phyloP scores from a whole-genome alignment of 768 basidiomycete species.

The Macrocybe gigantea region DNA sequence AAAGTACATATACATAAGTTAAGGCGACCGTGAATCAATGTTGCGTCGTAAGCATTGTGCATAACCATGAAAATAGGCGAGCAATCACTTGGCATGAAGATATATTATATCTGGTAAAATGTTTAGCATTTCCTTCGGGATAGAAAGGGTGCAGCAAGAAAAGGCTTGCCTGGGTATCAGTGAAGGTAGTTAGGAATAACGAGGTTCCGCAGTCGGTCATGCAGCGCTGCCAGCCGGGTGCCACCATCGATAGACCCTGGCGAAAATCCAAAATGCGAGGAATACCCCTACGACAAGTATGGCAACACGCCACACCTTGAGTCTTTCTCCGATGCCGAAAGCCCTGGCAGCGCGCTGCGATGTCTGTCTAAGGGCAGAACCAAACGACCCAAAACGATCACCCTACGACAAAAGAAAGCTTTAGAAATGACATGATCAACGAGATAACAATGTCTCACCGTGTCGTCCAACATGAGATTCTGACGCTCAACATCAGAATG shows the following conservation, averaged over 20 bases:
- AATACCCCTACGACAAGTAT: constrained; percentile 51
- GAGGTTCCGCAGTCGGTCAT: neutral
- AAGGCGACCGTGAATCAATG: no score
- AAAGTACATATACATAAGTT: no score
- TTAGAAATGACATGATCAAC: neutral
- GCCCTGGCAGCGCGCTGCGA: constrained; percentile 67
- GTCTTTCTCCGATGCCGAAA: constrained; percentile 63
- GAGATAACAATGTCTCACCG: constrained; percentile 38
- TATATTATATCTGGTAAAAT: no score
- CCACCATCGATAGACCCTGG: constrained; percentile 50
- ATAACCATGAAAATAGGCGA: no score
- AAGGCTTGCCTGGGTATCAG: neutral
- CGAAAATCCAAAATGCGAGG: constrained; percentile 50
- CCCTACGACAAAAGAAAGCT: constrained; percentile 30
- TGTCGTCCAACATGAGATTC: constrained; percentile 71
- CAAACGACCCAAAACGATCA: constrained; percentile 64
- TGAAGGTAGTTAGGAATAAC: neutral
- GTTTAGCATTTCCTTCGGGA: no score
- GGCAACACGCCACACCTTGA: constrained; percentile 67
- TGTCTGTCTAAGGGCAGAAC: constrained; percentile 55
- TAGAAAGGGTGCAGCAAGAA: no score
- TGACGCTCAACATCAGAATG: constrained; percentile 81
- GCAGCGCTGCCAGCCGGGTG: constrained; percentile 11
- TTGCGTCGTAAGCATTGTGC: no score
- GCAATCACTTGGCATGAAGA: no score